A percentile compares a stretch with the other conserved stretches of the same genome.
phyloP scores from a whole-genome alignment of 192 early-diverging fungal species.

The Backusella circina region DNA sequence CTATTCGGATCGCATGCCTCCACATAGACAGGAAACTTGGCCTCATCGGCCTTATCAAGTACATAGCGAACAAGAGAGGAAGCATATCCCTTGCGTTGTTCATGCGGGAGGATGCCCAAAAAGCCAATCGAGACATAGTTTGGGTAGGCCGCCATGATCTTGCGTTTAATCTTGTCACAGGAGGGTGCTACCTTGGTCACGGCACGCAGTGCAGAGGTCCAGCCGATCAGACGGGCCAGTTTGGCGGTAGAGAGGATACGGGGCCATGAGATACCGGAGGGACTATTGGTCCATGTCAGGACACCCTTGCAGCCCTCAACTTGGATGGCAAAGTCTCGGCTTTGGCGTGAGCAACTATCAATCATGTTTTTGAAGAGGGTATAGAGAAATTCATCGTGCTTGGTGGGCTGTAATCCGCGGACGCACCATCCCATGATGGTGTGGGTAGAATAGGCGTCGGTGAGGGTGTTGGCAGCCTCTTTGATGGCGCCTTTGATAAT shows the following conservation, averaged over 20 bases:
- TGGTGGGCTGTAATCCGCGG: neutral
- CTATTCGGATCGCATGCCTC: neutral
- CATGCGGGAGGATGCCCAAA: constrained; percentile 25
- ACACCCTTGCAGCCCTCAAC: constrained; percentile 35
- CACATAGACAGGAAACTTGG: constrained; percentile 18
- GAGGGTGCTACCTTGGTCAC: neutral
- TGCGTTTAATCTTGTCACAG: neutral
- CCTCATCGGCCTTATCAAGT: constrained; percentile 19
- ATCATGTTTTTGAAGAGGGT: constrained; percentile 26
- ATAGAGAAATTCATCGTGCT: neutral
- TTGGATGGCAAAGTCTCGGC: constrained; percentile 33
- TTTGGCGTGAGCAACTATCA: constrained; percentile 18
- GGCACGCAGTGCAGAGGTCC: constrained; percentile 13
- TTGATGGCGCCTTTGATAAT: constrained; percentile 32
- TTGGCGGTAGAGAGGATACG: constrained; percentile 4
- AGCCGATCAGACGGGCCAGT: constrained; percentile 16
- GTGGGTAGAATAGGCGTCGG: constrained; percentile 21
- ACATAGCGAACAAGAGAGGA: constrained; percentile 14
- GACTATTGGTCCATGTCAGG: constrained; percentile 22
- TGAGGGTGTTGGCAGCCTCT: constrained; percentile 25
- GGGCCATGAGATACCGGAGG: constrained; percentile 8
- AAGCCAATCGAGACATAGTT: constrained; percentile 20
- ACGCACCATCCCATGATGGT: constrained; percentile 22
- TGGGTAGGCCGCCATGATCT: constrained; percentile 1
- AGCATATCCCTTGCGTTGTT: constrained; percentile 29